Conservation (phyloP, 2,329 filamentous ascomycete genomes). For the Arthroderma uncinatum region DNA sequence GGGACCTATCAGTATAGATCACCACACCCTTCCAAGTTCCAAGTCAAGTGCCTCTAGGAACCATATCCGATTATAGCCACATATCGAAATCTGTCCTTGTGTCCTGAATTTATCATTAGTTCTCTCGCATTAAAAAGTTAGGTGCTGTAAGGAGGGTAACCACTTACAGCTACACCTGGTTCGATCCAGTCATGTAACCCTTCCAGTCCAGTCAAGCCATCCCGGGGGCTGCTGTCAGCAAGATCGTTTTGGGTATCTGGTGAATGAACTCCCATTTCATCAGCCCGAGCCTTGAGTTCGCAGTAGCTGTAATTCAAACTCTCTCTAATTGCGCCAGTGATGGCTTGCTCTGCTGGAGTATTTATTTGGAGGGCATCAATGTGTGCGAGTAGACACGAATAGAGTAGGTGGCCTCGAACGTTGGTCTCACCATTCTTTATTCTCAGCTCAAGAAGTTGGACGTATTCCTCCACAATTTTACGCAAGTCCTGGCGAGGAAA, state of each 20-base stretch:
- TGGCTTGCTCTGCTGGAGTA: neutral
- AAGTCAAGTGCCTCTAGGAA: no score
- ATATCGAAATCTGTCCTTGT: neutral
- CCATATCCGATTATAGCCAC: neutral
- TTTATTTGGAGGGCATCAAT: neutral
- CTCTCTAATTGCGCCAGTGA: neutral
- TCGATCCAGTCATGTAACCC: neutral
- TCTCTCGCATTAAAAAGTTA: neutral
- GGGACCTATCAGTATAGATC: no score
- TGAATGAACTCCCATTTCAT: neutral
- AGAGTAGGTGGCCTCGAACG: slow-evolving; percentile 10
- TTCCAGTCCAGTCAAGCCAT: neutral
- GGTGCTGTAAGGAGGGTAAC: neutral
- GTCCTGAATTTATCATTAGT: neutral
- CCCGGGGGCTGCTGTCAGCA: no score
- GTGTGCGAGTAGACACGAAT: neutral
- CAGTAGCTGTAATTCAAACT: neutral
- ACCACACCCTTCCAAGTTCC: no score
- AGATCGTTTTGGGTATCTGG: neutral
- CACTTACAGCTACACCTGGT: neutral
- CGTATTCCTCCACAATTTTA: slow-evolving; percentile 7
- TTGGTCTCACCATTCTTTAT: slow-evolving; percentile 15
- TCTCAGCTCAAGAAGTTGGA: slow-evolving; percentile 2
- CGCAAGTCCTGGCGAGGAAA: slow-evolving; percentile 8
- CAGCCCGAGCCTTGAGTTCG: neutral